Percentiles rank a stretch among this genome's conserved stretches.
These are phyloP conservation scores for Trypanosoma avium DNA, from an alignment of 208 protist species.

Conservation along the genomic window DNA sequence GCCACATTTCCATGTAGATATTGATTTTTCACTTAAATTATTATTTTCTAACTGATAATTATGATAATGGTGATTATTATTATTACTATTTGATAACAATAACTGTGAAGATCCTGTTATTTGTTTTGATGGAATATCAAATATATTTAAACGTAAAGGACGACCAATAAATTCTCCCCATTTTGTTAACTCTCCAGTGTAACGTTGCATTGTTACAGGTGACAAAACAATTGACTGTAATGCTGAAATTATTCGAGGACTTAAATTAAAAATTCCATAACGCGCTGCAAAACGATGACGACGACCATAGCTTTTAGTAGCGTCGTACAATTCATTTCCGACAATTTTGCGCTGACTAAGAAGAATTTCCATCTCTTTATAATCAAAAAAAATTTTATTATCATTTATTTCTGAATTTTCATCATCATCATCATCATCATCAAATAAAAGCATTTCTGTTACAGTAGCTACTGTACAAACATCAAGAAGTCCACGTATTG, in stretches of 20 bases:
- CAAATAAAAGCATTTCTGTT: conserved; percentile 32
- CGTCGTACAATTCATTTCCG: conserved; percentile 19
- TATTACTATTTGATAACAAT: too few species aligned
- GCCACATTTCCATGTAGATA: conserved; percentile 44
- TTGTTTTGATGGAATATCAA: conserved; percentile 7
- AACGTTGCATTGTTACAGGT: not conserved
- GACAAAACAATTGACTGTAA: conserved; percentile 5
- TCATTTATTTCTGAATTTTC: too few species aligned
- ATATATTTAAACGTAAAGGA: conserved; percentile 8
- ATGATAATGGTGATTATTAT: too few species aligned
- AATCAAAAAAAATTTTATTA: conserved; percentile 1
- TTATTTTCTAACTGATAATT: not conserved
- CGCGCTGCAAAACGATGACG: conserved; percentile 11
- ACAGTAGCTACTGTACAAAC: conserved; percentile 41
- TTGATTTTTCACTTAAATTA: not conserved
- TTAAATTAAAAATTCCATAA: conserved; percentile 24
- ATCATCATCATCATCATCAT: conserved; percentile 5
- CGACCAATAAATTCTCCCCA: conserved; percentile 21
- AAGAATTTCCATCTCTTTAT: conserved; percentile 22
- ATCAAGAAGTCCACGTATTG: conserved; percentile 52
- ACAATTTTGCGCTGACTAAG: conserved; percentile 27
- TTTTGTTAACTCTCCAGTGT: conserved; percentile 4
- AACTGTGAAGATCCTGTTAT: too few species aligned
- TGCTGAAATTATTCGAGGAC: conserved; percentile 6
- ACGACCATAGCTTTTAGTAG: not conserved